These are phyloP conservation scores for Sarcodon aspratus DNA, from an alignment of 768 basidiomycete species.

Conservation along the genomic window DNA sequence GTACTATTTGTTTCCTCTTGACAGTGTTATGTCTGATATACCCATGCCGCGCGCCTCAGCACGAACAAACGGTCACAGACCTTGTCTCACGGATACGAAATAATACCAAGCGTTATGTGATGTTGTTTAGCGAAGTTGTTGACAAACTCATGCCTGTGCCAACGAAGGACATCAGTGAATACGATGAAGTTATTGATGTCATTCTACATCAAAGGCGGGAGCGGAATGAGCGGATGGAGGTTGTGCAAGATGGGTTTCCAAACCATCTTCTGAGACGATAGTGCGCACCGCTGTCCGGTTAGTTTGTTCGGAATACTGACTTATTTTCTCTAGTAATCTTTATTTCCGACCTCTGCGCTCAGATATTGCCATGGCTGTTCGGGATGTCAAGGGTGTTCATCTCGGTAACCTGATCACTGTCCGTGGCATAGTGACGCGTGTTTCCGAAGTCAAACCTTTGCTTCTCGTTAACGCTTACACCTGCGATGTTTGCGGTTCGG, in stretches of 20 bases:
- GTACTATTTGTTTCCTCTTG: conserved; percentile 8
- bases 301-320: conserved; percentile 2
- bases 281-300: conserved; percentile 37
- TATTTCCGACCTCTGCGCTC: conserved; percentile 86
- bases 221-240: conserved; percentile 74
- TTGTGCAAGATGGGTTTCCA: conserved; percentile 71
- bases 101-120: conserved; percentile 86
- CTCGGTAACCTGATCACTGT: conserved; percentile 94
- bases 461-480: conserved; percentile 97
- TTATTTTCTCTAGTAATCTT: conserved; percentile 53
- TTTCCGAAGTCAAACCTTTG: conserved; percentile 97
- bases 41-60: conserved; percentile 24
- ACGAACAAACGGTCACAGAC: conserved; percentile 58
- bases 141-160: conserved; percentile 85
- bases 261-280: conserved; percentile 89
- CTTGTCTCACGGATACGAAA: conserved; percentile 69
- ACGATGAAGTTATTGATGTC: conserved; percentile 93
- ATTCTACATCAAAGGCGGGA: conserved; percentile 91
- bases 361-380: conserved; percentile 74
- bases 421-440: conserved; percentile 95
- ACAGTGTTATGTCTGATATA: conserved; percentile 2
- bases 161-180: conserved; percentile 80
- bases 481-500: conserved; percentile 95
- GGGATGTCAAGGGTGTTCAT: conserved; percentile 76
- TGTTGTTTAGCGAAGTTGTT: conserved; percentile 81